Percentiles rank a stretch among this genome's conserved stretches.
These are phyloP conservation scores for Entomortierella parvispora DNA, from an alignment of 192 early-diverging fungal species.

Conservation along the genomic window DNA sequence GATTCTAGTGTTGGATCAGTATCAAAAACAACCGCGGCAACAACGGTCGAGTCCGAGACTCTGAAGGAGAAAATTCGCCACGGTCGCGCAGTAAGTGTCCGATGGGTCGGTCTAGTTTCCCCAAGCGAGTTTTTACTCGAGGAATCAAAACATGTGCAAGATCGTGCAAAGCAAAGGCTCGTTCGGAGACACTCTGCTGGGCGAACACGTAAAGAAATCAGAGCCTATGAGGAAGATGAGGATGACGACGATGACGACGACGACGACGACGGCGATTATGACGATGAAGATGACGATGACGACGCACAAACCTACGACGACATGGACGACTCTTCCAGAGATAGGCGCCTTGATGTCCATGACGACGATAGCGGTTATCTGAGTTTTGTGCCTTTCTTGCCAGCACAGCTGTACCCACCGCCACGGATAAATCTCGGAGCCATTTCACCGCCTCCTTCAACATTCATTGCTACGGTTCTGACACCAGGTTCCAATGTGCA, in stretches of 20 bases:
- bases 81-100: not conserved
- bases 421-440: not conserved
- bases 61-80: too few relatives aligned
- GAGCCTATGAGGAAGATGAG: not conserved
- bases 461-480: too few relatives aligned
- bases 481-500: too few relatives aligned
- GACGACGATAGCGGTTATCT: too few relatives aligned
- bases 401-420: not conserved
- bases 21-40: too few relatives aligned
- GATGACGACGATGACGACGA: not conserved
- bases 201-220: too few relatives aligned
- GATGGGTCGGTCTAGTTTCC: conserved; percentile 3
- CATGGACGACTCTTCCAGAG: too few relatives aligned
- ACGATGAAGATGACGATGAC: not conserved
- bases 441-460: not conserved
- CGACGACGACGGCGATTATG: not conserved
- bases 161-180: not conserved
- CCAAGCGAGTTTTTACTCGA: not conserved
- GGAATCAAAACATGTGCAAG: too few relatives aligned
- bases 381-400: too few relatives aligned
- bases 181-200: not conserved
- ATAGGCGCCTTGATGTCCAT: too few relatives aligned
- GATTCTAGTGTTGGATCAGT: too few relatives aligned
- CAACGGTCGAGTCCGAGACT: too few relatives aligned
- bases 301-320: not conserved